Conservation (phyloP, 2,329 filamentous ascomycete species). For the Apiospora marii region DNA sequence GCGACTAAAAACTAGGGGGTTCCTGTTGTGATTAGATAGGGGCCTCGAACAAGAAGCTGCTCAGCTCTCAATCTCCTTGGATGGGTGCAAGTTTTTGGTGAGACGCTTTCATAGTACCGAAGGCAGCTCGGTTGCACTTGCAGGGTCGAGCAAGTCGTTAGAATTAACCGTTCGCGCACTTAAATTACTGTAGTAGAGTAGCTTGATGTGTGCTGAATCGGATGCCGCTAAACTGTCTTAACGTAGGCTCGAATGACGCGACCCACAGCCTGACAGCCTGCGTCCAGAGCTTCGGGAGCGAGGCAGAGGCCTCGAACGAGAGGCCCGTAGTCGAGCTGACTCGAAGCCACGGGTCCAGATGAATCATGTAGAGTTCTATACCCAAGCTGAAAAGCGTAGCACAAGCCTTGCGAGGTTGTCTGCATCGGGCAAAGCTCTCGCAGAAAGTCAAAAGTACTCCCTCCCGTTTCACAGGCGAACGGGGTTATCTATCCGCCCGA, state of each 20-base stretch:
- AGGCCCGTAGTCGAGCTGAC: background rate
- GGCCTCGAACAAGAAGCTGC: background rate
- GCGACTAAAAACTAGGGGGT: background rate
- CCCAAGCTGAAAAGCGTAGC: slow-evolving; percentile 10
- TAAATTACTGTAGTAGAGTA: background rate
- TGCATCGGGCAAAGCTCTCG: background rate
- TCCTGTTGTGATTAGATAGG: background rate
- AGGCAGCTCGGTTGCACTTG: slow-evolving; percentile 8
- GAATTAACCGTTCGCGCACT: slow-evolving; percentile 8
- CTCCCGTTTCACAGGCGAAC: background rate
- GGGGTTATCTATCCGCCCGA: background rate
- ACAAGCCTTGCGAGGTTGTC: background rate
- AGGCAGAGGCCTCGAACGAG: background rate
- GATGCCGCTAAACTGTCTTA: slow-evolving; percentile 16
- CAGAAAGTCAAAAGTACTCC: background rate
- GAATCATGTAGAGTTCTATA: slow-evolving; percentile 2
- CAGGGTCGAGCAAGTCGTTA: slow-evolving; percentile 15
- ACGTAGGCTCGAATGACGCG: slow-evolving; percentile 11
- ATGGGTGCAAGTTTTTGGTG: background rate
- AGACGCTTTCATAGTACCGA: background rate
- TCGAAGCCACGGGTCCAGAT: background rate
- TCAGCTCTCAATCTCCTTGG: background rate
- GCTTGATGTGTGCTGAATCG: background rate
- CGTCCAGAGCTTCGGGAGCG: slow-evolving; percentile 18
- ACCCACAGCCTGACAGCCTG: slow-evolving; percentile 14